Base-by-base conservation (phyloP, 768 basidiomycete species). In the Brasilioporus rufonigricans region DNA sequence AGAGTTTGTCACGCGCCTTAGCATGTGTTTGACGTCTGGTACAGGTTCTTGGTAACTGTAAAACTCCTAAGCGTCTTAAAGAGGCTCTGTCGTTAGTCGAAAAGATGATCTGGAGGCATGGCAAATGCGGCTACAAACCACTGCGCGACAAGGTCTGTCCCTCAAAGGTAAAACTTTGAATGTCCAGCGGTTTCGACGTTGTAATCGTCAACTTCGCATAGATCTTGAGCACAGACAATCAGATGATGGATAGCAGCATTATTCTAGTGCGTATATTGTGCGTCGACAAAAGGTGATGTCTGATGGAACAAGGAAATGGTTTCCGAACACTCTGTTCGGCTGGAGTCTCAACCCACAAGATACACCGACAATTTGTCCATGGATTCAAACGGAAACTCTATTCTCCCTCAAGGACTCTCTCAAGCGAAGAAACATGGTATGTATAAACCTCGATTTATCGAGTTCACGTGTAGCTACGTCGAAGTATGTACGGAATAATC, bases 31-130 rank as follows among this genome's bases (percentile, higher is more conserved):
- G 3, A 61, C 44, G 5, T 36, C 4, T 18, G 40, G 31, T 26
- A 19, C 40, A 76, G 74, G 56, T 55, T 14, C 64, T 76, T 62
- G 85, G 83, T 2, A 58, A 67, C 1, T 74, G 77, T 61, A 88
- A 86, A 69, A 93, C 92, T 12, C 93, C 93, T 0, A 83, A 84
- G 65, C 75, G 91, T 32, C 61, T 95, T 52, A 87, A 81, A 62
- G 72, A 75, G 0, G 69, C 77, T 8, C 63, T 93, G 1, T 65
- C 68, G 3, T 58, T 86, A 2, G 62, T 89, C 4, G 84, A 87
- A 56, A 80, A 80, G 53, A 63, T 93, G 68, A 71, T 91, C 11
- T 79, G 80, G 76, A 78, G 82, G 32, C 89, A 93, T 61, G 69
- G 76, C 0, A 86, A 82, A 61, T 91, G 88, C 60, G 79, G 79